Evolutionary conservation across 371 early-diverging fungal species (phyloP), one percentile per base, ranked within the genome.

Genomic region (Entomophthora muscae): DNA sequence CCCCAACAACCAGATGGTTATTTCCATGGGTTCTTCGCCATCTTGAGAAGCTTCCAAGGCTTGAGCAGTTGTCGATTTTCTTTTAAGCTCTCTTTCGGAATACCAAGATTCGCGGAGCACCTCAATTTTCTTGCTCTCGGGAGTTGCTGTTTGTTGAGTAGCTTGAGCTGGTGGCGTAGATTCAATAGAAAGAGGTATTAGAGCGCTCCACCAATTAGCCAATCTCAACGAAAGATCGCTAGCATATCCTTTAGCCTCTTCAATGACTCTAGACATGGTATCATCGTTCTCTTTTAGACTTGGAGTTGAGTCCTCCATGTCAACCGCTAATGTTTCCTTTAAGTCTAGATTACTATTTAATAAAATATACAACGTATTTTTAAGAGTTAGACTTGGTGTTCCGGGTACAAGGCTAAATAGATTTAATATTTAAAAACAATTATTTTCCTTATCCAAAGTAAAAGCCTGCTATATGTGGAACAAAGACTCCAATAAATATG

Each of bases 1-100:
- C 24, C 68, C 68, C 22, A 68, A 32, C 12, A 68, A 42, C 65
- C 65, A 57, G 28, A 63, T 24, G 56, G 32, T 26, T 10, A 42
- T 42, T 42, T 42, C 42, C 17, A 5, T 42, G 10, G 5, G 10
- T 42, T 42, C 42, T 42, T 5, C 42, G 17, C 17, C 42, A n/a
- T 17, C 42, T 42, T 42, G 42, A 5, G 42, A 42, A 17, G 42
- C 42, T 10, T 42, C 42, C 17, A 17, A 42, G 17, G 17, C 5
- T 5, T 42, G 17, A 17, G 42, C 5, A 42, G 42, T 42, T 42
- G 42, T 10, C 5, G 42, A 42, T 5, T 10, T 42, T 42, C 42
- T 42, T 42, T 42, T 42, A 10, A 42, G 17, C 17, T 42, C 42
- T 17, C 17, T 42, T 10, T 42, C 42, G 17, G 42, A 42, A 17